Conservation (phyloP, 768 basidiomycete genomes). For the Serpula lacrymans region DNA sequence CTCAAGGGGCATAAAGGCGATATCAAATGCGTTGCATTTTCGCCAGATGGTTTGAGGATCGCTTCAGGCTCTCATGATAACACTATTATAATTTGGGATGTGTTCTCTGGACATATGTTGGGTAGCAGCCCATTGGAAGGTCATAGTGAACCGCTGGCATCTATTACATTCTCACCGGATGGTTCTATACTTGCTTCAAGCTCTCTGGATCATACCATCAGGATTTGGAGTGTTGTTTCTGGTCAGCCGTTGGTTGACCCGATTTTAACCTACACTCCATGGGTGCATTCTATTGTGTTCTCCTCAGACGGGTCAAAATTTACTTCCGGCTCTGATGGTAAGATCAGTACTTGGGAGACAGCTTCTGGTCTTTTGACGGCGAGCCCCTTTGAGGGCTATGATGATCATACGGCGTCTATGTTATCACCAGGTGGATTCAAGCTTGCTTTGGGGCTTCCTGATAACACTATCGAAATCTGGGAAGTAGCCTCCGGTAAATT, state of each 20-base stretch:
- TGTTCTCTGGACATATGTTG: slow-evolving; percentile 22
- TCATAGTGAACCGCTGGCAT: too few relatives aligned
- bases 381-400: too few relatives aligned
- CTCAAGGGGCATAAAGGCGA: too few relatives aligned
- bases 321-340: background rate
- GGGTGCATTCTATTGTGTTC: too few relatives aligned
- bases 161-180: too few relatives aligned
- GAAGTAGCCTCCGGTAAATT: slow-evolving; percentile 14
- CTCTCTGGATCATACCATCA: too few relatives aligned
- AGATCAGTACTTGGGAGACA: background rate
- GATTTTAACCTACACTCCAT: too few relatives aligned
- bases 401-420: slow-evolving; percentile 8
- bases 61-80: slow-evolving; percentile 52
- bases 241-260: too few relatives aligned
- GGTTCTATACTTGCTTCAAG: too few relatives aligned
- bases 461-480: slow-evolving; percentile 11
- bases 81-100: slow-evolving; percentile 51
- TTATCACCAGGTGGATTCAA: slow-evolving; percentile 11
- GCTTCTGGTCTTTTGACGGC: too few relatives aligned
- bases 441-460: slow-evolving; percentile 12
- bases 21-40: slow-evolving; percentile 49
- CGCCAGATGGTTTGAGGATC: slow-evolving; percentile 47
- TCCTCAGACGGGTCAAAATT: too few relatives aligned
- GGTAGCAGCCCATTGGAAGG: background rate
- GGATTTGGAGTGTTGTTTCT: too few relatives aligned